phyloP scores from a whole-genome alignment of 2,329 filamentous ascomycete genomes.

The Pseudogymnoascus verrucosus region DNA sequence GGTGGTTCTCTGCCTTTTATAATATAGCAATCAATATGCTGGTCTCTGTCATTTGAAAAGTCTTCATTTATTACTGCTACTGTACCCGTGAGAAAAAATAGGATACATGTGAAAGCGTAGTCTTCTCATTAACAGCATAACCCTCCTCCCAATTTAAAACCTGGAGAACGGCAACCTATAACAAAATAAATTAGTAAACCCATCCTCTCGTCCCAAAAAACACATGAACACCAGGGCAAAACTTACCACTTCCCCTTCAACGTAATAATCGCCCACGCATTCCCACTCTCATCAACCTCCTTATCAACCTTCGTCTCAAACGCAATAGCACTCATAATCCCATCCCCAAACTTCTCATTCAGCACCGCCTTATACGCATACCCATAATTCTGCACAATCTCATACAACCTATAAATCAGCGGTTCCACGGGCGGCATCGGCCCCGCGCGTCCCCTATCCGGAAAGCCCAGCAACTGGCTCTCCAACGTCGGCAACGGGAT shows the following conservation, averaged over 20 bases:
- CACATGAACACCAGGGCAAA: not conserved
- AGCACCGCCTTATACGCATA: constrained; percentile 92
- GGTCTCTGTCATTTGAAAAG: not conserved
- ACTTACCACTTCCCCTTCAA: constrained; percentile 33
- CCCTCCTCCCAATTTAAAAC: constrained; percentile 7
- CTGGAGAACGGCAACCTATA: constrained; percentile 13
- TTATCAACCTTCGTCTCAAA: constrained; percentile 90
- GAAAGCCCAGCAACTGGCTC: constrained; percentile 61
- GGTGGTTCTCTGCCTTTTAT: not conserved
- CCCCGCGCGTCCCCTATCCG: constrained; percentile 69
- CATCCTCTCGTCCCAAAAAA: not conserved
- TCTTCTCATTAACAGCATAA: not conserved
- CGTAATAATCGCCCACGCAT: constrained; percentile 78
- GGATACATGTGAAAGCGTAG: not conserved
- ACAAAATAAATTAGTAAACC: not conserved
- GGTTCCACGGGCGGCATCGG: constrained; percentile 83
- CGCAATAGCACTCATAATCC: constrained; percentile 93
- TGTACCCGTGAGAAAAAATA: not conserved
- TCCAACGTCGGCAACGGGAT: constrained; percentile 50
- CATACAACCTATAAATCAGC: constrained; percentile 82
- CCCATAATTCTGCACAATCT: constrained; percentile 95
- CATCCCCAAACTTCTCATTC: constrained; percentile 91
- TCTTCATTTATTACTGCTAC: not conserved
- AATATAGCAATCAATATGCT: not conserved
- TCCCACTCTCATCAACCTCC: constrained; percentile 77